Base-by-base conservation (phyloP, 1,284 basidiomycete genomes). In the Papiliotrema laurentii region DNA sequence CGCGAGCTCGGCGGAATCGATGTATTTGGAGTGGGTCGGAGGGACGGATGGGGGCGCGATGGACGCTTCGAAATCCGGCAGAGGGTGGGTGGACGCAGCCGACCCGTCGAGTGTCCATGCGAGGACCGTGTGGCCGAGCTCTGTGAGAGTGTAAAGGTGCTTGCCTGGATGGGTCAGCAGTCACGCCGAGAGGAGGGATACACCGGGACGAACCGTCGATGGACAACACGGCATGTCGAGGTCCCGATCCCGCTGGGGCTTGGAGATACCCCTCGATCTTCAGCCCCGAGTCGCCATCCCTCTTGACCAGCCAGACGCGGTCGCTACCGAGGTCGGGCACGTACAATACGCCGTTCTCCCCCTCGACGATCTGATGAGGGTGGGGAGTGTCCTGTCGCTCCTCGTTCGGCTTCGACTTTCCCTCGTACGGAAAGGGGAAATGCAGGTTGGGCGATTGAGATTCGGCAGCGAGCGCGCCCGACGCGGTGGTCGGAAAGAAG, bases 291-390 rank as follows among this genome's bases (percentile, higher is more conserved):
- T 57, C 58, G 3, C 59, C 63, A 18, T 59, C 49, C 19, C 58
- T 31, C 43, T 58, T 46, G 9, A 69, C 50, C 7, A 63, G 55
- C 63, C 67, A 74, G 16, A 74, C 60, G 13, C 66, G 39, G 51
- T 74, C 72, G 33, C 59, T 62, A 19, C 72, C 72, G 5, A 74
- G 60, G 59, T 74, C 72, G 10, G 60, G 56, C 16, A 66, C 58
- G 54, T 68, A 71, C 25, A 73, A 38, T 19, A 49, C 40, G 2
- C 70, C 69, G 24, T 59, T 41, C 3, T 54, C 48, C 4, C 63
- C 69, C 45, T 68, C 68, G 43, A 71, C 47, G n/a, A 64, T 60
- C 43, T 73, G 70, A 51, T 73, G 71, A 11, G 68, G 60, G 46
- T 73, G 72, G 13, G 63, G 40, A 2, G 58, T 50, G 33, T 74